A percentile compares a stretch with the other conserved stretches of the same genome.
These are phyloP conservation scores for Aegilops sharonensis DNA, from an alignment of 176 grass and related monocot genomes.

Conservation along the genomic window DNA sequence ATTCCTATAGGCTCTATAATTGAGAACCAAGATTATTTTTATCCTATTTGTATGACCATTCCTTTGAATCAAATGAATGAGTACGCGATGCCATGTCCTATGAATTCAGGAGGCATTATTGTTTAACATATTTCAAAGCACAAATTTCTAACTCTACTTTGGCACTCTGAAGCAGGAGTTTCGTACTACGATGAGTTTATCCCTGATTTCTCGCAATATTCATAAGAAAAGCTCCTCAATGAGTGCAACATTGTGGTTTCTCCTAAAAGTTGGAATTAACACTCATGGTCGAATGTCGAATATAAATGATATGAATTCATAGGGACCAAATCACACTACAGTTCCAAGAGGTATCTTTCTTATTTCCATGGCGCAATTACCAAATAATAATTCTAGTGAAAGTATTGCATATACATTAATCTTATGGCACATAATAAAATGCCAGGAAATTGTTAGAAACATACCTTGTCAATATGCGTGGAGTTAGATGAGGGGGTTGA, in stretches of 20 bases:
- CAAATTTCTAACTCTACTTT: neutral
- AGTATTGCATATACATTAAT: neutral
- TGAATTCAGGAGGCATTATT: neutral
- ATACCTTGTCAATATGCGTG: no score
- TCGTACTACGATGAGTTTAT: no score
- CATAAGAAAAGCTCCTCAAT: neutral
- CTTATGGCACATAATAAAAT: neutral
- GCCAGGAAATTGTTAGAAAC: no score
- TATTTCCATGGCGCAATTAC: no score
- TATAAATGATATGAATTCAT: neutral
- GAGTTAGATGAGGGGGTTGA: slow-evolving; percentile 41
- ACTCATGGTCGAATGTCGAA: neutral
- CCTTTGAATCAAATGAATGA: neutral
- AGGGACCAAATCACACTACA: neutral
- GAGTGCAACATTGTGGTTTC: neutral
- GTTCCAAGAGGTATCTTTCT: neutral
- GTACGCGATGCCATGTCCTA: neutral
- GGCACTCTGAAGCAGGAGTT: no score
- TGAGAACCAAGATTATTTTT: neutral
- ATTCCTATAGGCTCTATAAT: no score
- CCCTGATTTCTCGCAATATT: neutral
- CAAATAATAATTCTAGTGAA: neutral
- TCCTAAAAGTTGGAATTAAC: neutral
- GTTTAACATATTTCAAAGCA: neutral
- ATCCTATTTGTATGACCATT: neutral